A percentile compares a stretch with the other conserved stretches of the same genome.
These are phyloP conservation scores for Alternaria sp. DNA, from an alignment of 2,329 filamentous ascomycete genomes.

Conservation along the genomic window DNA sequence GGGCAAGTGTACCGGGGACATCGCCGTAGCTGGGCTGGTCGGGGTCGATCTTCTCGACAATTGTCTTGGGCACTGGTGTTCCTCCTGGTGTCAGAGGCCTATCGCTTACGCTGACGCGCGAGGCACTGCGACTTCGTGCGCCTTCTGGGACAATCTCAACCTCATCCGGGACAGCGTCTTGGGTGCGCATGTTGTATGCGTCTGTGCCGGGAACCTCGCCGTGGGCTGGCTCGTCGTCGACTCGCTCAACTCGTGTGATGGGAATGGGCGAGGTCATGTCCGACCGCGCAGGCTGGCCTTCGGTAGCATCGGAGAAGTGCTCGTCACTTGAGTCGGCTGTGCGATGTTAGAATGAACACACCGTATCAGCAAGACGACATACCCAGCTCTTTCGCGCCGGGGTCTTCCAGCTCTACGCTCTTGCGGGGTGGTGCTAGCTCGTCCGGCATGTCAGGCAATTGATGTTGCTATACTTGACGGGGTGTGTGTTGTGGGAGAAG, in stretches of 20 bases:
- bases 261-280: slow-evolving; percentile 62
- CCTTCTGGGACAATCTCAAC: slow-evolving; percentile 62
- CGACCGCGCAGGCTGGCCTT: slow-evolving; percentile 57
- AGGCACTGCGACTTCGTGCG: slow-evolving; percentile 46
- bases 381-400: slow-evolving; percentile 64
- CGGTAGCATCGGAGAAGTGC: slow-evolving; percentile 70
- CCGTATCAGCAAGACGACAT: slow-evolving; percentile 24
- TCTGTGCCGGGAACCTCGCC: slow-evolving; percentile 68
- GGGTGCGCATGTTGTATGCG: slow-evolving; percentile 63
- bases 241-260: slow-evolving; percentile 67
- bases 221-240: slow-evolving; percentile 64
- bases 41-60: slow-evolving; percentile 68
- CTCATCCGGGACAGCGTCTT: slow-evolving; percentile 69
- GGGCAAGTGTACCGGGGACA: slow-evolving; percentile 65
- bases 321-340: slow-evolving; percentile 60
- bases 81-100: slow-evolving; percentile 59
- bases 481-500: not conserved
- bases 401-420: slow-evolving; percentile 62
- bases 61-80: slow-evolving; percentile 61
- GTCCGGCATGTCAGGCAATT: slow-evolving; percentile 42
- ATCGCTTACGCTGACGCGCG: slow-evolving; percentile 52
- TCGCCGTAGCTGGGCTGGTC: slow-evolving; percentile 65
- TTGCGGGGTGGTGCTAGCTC: slow-evolving; percentile 61
- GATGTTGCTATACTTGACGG: not conserved
- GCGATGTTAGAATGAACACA: slow-evolving; percentile 14